A percentile compares a stretch with the other conserved stretches of the same genome.
Conservation (phyloP, 1,139 yeast genomes). For the Saccharomyces hybrid region DNA sequence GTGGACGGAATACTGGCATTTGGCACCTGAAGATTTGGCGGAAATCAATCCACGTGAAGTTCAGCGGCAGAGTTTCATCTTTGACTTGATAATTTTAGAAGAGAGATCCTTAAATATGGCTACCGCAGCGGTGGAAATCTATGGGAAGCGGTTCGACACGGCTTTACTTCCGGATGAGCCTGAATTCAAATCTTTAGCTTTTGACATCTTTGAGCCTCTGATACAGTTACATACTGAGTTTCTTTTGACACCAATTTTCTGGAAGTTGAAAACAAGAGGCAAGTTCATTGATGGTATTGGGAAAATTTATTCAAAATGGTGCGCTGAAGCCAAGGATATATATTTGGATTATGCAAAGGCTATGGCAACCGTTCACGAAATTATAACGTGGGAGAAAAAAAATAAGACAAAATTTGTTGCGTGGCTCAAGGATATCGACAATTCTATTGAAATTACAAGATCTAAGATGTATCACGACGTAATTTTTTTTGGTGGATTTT, state of each 20-base stretch:
- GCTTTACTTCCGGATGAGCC: constrained; percentile 41
- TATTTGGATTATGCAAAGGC: constrained; percentile 54
- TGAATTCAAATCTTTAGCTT: constrained; percentile 53
- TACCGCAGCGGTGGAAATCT: constrained; percentile 52
- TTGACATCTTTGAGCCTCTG: constrained; percentile 55
- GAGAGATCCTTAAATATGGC: constrained; percentile 69
- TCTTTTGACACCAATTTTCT: constrained; percentile 49
- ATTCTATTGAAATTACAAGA: constrained; percentile 35
- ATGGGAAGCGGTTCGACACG: constrained; percentile 42
- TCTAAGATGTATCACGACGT: constrained; percentile 48
- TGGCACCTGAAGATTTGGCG: constrained; percentile 49
- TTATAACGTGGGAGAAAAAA: constrained; percentile 47
- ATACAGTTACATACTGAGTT: constrained; percentile 50
- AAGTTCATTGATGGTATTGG: constrained; percentile 62
- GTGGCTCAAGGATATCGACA: constrained; percentile 44
- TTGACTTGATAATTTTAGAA: constrained; percentile 68
- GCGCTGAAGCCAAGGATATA: constrained; percentile 46
- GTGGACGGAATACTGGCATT: constrained; percentile 74
- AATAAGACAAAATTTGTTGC: constrained; percentile 42
- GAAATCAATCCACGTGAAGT: constrained; percentile 49
- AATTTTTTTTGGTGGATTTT: constrained; percentile 66
- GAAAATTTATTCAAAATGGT: constrained; percentile 60
- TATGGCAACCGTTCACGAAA: constrained; percentile 44
- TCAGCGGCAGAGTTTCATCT: constrained; percentile 66
- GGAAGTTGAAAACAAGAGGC: constrained; percentile 49